Evolutionary conservation across 192 early-diverging fungal genomes (phyloP).

Genomic region (Mortierella claussenii): DNA sequence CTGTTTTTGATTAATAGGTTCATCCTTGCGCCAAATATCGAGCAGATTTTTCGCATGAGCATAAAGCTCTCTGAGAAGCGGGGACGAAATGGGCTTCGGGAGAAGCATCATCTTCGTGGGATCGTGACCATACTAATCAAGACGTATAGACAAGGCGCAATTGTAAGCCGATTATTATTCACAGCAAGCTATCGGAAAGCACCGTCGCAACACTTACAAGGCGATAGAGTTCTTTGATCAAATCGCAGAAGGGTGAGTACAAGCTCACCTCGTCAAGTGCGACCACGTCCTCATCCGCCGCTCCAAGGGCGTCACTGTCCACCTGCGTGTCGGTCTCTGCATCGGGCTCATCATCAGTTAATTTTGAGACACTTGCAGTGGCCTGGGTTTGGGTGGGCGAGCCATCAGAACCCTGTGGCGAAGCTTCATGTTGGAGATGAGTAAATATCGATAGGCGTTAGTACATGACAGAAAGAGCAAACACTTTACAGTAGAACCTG

Average conservation of each 20-base stretch:
- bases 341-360: slow-evolving; percentile 18
- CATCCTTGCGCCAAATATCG: neutral
- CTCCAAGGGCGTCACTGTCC: neutral
- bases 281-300: neutral
- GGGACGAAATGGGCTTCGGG: neutral
- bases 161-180: neutral
- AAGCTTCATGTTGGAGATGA: slow-evolving; percentile 41
- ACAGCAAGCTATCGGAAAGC: neutral
- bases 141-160: neutral
- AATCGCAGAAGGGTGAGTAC: neutral
- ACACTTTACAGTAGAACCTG: too few species aligned
- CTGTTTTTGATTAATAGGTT: neutral
- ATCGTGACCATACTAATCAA: neutral
- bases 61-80: neutral
- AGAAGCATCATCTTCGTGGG: neutral
- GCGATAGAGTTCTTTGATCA: neutral
- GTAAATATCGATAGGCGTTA: slow-evolving; percentile 2
- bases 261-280: neutral
- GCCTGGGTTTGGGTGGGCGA: neutral
- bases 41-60: neutral
- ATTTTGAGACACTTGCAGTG: slow-evolving; percentile 10
- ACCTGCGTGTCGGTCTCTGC: neutral
- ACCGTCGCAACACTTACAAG: neutral
- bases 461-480: neutral
- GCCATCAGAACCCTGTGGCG: slow-evolving; percentile 55